Evolutionary conservation across 2,329 filamentous ascomycete genomes (phyloP).

Genomic region (Hypoxylon sp.): DNA sequence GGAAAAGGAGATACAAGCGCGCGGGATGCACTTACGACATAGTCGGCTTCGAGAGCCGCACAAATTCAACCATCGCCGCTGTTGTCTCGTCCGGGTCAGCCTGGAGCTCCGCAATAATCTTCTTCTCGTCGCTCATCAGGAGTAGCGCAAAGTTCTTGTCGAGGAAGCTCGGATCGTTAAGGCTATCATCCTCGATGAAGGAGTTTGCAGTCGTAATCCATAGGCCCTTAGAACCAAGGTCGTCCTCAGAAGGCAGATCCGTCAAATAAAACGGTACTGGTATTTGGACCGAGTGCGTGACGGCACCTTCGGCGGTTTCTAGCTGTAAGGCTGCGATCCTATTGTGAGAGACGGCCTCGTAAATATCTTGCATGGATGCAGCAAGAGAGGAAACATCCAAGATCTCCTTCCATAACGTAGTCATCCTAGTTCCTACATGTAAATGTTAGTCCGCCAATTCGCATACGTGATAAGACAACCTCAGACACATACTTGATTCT

Average conservation of each 20-base stretch:
- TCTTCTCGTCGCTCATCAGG: slow-evolving; percentile 85
- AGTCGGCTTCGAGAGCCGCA: slow-evolving; percentile 79
- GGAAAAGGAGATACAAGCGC: background rate
- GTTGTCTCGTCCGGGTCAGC: slow-evolving; percentile 82
- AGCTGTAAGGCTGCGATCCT: slow-evolving; percentile 89
- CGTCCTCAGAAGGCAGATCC: slow-evolving; percentile 78
- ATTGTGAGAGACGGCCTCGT: slow-evolving; percentile 83
- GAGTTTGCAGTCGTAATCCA: slow-evolving; percentile 91
- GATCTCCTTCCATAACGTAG: slow-evolving; percentile 78
- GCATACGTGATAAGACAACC: background rate
- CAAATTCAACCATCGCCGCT: slow-evolving; percentile 84
- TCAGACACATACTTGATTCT: slow-evolving; percentile 64
- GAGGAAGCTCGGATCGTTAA: slow-evolving; percentile 76
- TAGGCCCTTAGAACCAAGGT: slow-evolving; percentile 79
- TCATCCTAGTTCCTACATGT: slow-evolving; percentile 70
- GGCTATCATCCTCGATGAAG: slow-evolving; percentile 76
- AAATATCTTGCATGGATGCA: slow-evolving; percentile 85
- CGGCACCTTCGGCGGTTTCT: slow-evolving; percentile 70
- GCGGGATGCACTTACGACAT: slow-evolving; percentile 66
- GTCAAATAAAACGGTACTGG: slow-evolving; percentile 78
- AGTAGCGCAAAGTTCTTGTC: slow-evolving; percentile 91
- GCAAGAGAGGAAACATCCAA: slow-evolving; percentile 82
- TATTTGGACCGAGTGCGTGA: slow-evolving; percentile 75
- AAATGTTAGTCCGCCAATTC: slow-evolving; percentile 41
- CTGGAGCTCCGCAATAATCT: slow-evolving; percentile 80